Evolutionary conservation across 116 monocot species (phyloP).

Genomic region (Cymodocea nodosa): DNA sequence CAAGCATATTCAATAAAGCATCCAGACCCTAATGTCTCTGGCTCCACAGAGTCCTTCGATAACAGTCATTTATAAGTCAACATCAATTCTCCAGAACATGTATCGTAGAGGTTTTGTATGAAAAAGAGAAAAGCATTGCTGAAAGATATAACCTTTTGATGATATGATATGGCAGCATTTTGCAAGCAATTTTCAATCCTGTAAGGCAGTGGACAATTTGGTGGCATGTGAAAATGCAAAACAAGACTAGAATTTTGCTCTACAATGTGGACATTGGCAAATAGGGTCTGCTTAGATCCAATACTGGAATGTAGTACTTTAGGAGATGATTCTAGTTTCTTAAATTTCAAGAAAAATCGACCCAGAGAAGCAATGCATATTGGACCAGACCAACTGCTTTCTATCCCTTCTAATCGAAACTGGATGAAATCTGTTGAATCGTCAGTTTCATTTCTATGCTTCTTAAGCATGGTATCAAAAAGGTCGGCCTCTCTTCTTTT

Average conservation of each 20-base stretch:
- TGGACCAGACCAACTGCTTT: conserved; percentile 74
- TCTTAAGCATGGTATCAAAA: conserved; percentile 41
- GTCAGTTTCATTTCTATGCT: conserved; percentile 33
- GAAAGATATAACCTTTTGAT: conserved; percentile 56
- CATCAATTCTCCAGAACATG: background rate
- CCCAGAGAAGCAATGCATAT: conserved; percentile 81
- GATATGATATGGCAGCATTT: conserved; percentile 43
- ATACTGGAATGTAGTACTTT: conserved; percentile 6
- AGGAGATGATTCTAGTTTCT: conserved; percentile 9
- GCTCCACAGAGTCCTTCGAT: conserved; percentile 38
- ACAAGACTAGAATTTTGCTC: conserved; percentile 63
- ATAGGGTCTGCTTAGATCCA: conserved; percentile 16
- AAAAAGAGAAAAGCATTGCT: background rate
- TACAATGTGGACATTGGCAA: conserved; percentile 45
- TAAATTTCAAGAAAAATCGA: conserved; percentile 81
- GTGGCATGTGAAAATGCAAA: conserved; percentile 47
- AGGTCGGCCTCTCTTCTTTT: conserved; percentile 25
- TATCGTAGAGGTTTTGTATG: background rate
- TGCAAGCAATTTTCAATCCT: conserved; percentile 64
- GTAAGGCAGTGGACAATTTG: conserved; percentile 48
- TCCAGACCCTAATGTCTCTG: conserved; percentile 43
- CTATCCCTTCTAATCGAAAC: conserved; percentile 41
- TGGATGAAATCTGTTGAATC: conserved; percentile 50
- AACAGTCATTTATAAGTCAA: background rate
- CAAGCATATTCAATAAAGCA: conserved; percentile 55